Percentiles rank a stretch among this genome's conserved stretches.
Conservation (phyloP, 2,329 filamentous ascomycete species). For the Trichophaea hybrida region DNA sequence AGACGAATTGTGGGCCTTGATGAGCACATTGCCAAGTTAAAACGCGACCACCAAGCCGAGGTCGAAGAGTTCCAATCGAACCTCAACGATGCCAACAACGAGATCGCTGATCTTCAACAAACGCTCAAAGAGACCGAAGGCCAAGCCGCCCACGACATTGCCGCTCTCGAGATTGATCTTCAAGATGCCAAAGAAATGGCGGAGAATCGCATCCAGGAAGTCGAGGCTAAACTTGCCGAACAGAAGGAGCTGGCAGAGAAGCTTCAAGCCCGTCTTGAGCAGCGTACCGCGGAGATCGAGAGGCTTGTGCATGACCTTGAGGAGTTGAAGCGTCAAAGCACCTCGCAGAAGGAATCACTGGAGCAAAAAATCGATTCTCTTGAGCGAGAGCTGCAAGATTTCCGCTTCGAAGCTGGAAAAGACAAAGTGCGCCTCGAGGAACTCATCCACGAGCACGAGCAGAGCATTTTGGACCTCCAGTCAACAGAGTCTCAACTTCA, state of each 20-base stretch:
- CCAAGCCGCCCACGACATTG: not conserved
- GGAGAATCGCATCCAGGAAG: conserved; percentile 2
- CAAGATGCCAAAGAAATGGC: not conserved
- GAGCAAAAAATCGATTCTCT: conserved; percentile 10
- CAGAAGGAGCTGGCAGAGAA: conserved; percentile 8
- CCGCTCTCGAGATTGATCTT: conserved; percentile 1
- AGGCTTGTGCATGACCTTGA: conserved; percentile 15
- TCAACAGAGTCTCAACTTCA: conserved; percentile 1
- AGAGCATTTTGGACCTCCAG: conserved; percentile 2
- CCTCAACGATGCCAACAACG: conserved; percentile 6
- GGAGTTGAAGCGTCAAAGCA: conserved; percentile 9
- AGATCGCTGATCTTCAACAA: conserved; percentile 9
- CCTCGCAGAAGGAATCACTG: conserved; percentile 5
- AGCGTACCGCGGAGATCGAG: conserved; percentile 7
- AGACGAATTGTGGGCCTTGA: conserved; percentile 6
- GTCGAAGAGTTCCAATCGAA: conserved; percentile 9
- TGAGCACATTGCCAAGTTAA: not conserved
- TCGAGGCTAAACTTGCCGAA: conserved; percentile 5
- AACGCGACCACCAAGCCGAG: conserved; percentile 6
- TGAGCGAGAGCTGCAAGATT: conserved; percentile 3
- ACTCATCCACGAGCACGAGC: conserved; percentile 7
- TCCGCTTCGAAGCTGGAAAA: conserved; percentile 1
- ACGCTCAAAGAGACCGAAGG: conserved; percentile 10
- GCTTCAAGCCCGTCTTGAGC: conserved; percentile 1
- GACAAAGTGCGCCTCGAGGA: conserved; percentile 6